Base-by-base conservation (phyloP, 768 basidiomycete species). In the Fibroporia radiculosa region DNA sequence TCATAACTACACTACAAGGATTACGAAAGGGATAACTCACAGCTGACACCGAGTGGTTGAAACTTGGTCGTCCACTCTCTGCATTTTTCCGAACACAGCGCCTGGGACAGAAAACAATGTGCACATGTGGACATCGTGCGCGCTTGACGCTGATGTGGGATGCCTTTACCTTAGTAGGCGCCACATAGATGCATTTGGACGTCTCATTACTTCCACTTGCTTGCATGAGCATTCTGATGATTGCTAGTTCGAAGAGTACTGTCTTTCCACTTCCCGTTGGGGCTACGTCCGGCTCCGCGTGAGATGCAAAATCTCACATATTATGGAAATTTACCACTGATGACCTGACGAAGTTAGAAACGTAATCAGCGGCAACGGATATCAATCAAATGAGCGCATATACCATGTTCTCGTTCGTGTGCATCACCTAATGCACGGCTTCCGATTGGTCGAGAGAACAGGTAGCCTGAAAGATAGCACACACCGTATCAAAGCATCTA, bases 191-290 rank as follows among this genome's bases (percentile, higher is more conserved):
- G 50, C 84, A 85, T 66, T 88, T 90, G 2, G 62, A 54, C n/a
- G 60, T 49, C 22, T 66, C 59, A 13, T 48, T 49, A 22, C 60
- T 62, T 23, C 61, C 60, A 40, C 63, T 55, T 6, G 68, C 63
- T 40, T 73, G 62, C 40, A 67, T 66, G 24, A 91, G 63, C 70
- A 89, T 74, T 25, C 78, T 78, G 40, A 98, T 77, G 43, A 97
- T 86, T 2, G 87, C 79, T 12, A 99, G 67, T 59, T 99, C 96
- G 54, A 98, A 99, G 23, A 98, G 65, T 7, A 86, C 90, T 0
- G 96, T 99, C 64, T 98, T 98, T 23, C 96, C 96, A 40, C 90
- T 89, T 23, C 93, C 92, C 12, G 96, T 98, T 0, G 96, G 96
- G 2, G 95, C 93, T 91, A 57, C 22, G 18, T 7, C 1, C 37